Evolutionary conservation across 2,329 filamentous ascomycete species (phyloP).

Genomic region (Epichloe brachyelytri): DNA sequence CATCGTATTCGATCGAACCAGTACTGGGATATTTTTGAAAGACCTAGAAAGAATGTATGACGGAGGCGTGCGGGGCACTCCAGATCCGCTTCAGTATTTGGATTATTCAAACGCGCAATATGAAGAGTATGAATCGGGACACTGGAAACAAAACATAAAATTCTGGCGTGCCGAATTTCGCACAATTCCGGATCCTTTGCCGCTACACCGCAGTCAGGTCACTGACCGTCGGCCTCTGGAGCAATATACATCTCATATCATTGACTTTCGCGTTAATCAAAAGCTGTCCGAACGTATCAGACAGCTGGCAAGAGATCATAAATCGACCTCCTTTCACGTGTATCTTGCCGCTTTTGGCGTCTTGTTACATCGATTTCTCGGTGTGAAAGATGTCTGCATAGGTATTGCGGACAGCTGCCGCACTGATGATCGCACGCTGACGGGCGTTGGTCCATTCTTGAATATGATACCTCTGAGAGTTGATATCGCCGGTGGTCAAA

Average conservation of each 20-base stretch:
- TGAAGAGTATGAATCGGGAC: background rate
- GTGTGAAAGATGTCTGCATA: conserved; percentile 28
- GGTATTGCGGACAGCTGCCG: conserved; percentile 24
- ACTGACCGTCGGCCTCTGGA: background rate
- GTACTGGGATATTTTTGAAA: background rate
- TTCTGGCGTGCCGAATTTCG: background rate
- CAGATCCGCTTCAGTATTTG: background rate
- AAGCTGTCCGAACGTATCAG: background rate
- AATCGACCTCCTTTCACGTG: conserved; percentile 28
- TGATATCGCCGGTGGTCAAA: conserved; percentile 7
- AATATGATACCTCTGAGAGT: conserved; percentile 36
- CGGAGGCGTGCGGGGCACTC: background rate
- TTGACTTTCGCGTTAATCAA: background rate
- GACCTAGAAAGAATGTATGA: background rate
- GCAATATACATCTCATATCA: background rate
- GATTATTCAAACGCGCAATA: background rate
- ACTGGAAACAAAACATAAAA: background rate
- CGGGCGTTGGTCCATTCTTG: conserved; percentile 30
- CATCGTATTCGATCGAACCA: background rate
- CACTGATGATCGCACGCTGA: conserved; percentile 23
- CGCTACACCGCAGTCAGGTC: background rate
- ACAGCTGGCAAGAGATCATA: background rate
- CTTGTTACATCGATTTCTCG: conserved; percentile 21
- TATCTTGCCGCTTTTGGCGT: conserved; percentile 28
- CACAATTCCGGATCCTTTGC: background rate